A percentile compares a stretch with the other conserved stretches of the same genome.
These are phyloP conservation scores for Verticillium alfalfae DNA, from an alignment of 2,329 filamentous ascomycete species.

Conservation along the genomic window DNA sequence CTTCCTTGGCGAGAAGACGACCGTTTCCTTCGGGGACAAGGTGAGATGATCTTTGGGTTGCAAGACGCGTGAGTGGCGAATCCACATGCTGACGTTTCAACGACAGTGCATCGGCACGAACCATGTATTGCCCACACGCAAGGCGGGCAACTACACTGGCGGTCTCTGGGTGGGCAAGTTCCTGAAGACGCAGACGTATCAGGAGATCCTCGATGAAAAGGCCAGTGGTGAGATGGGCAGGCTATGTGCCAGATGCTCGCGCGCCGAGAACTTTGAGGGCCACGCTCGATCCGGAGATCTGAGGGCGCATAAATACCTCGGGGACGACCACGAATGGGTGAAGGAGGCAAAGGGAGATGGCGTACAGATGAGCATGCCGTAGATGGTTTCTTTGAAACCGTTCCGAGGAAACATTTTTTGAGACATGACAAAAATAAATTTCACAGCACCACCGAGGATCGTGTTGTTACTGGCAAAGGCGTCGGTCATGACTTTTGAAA, in stretches of 20 bases:
- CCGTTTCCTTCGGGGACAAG: conserved; percentile 49
- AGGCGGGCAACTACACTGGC: conserved; percentile 42
- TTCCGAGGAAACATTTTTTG: too few species aligned
- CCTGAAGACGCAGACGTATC: conserved; percentile 45
- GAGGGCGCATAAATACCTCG: conserved; percentile 34
- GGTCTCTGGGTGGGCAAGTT: conserved; percentile 51
- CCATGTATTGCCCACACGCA: conserved; percentile 45
- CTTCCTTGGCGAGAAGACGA: conserved; percentile 46
- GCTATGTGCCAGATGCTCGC: conserved; percentile 41
- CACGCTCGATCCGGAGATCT: conserved; percentile 46
- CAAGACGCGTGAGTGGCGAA: not conserved
- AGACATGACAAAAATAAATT: too few species aligned
- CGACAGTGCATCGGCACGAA: conserved; percentile 50
- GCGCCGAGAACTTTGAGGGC: conserved; percentile 47
- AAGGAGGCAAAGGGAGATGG: not conserved
- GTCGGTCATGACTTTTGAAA: too few species aligned
- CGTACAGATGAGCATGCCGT: too few species aligned
- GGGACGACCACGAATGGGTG: conserved; percentile 38
- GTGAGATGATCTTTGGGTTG: conserved; percentile 14
- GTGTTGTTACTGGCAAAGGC: too few species aligned
- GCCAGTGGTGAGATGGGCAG: conserved; percentile 41
- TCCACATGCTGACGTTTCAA: not conserved
- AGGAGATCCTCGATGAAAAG: conserved; percentile 35
- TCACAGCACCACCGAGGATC: too few species aligned
- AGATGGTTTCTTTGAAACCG: too few species aligned